Evolutionary conservation across 1,284 basidiomycete species (phyloP).

Genomic region (Athelia psychrophila): DNA sequence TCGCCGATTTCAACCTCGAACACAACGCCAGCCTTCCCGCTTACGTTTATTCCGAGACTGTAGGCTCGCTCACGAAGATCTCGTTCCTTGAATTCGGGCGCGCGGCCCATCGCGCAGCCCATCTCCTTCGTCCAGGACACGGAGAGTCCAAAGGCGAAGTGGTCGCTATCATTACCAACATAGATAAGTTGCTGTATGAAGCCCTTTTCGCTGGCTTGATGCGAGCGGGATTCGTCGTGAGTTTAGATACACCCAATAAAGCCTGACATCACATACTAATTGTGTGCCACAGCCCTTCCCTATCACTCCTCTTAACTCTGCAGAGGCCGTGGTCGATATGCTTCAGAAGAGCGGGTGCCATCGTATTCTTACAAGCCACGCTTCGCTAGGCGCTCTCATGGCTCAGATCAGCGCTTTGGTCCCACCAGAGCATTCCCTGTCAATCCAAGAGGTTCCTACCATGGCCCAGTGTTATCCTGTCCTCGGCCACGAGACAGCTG

Average conservation of each 20-base stretch:
- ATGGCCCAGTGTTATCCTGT: constrained; percentile 26
- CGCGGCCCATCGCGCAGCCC: constrained; percentile 21
- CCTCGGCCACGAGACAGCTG: constrained; percentile 20
- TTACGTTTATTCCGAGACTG: too few relatives aligned
- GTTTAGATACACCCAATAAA: constrained; percentile 16
- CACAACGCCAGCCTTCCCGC: too few relatives aligned
- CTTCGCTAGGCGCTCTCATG: constrained; percentile 21
- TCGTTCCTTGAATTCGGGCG: constrained; percentile 21
- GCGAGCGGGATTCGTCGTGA: constrained; percentile 18
- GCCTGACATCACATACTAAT: background rate
- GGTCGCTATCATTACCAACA: constrained; percentile 14
- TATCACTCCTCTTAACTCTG: constrained; percentile 35
- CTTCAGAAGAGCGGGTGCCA: constrained; percentile 25
- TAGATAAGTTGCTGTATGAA: constrained; percentile 21
- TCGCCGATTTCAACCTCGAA: too few relatives aligned
- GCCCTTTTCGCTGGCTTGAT: constrained; percentile 17
- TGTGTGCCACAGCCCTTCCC: constrained; percentile 24
- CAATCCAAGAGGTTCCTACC: constrained; percentile 28
- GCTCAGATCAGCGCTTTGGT: constrained; percentile 12
- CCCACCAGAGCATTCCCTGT: constrained; percentile 13
- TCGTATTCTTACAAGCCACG: constrained; percentile 27
- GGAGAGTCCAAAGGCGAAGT: constrained; percentile 12
- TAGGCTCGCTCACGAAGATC: constrained; percentile 7
- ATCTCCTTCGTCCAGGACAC: constrained; percentile 16
- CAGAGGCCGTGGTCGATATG: constrained; percentile 29